A percentile compares a stretch with the other conserved stretches of the same genome.
Evolutionary conservation across 352 stramenopile genomes (phyloP).

Genomic region (Hyaloperonospora arabidopsidis): DNA sequence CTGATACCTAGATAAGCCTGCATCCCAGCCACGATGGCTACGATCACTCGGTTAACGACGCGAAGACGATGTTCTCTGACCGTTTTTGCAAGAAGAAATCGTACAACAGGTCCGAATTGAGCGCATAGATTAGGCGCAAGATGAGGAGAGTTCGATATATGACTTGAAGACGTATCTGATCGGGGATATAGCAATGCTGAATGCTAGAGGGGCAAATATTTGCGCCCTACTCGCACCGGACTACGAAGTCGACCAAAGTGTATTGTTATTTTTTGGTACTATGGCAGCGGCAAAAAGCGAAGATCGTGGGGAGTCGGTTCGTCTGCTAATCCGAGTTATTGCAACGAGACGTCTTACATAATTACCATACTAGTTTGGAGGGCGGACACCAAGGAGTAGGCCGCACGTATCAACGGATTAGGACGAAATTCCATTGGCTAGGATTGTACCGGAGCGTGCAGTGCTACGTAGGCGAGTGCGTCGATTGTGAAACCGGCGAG

Average conservation of each 20-base stretch:
- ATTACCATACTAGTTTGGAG: too few relatives aligned
- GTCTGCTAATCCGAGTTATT: background rate
- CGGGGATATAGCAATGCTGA: background rate
- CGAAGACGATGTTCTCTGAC: background rate
- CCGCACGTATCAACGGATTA: too few relatives aligned
- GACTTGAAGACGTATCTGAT: background rate
- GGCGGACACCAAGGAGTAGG: too few relatives aligned
- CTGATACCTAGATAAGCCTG: too few relatives aligned
- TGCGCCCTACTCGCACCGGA: background rate
- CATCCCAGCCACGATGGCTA: too few relatives aligned
- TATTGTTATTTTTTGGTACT: background rate
- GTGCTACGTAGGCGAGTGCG: background rate
- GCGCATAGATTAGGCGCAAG: background rate
- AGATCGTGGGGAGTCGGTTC: background rate
- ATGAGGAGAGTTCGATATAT: background rate
- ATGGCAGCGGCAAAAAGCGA: background rate
- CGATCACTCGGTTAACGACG: too few relatives aligned
- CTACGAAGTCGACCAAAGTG: background rate
- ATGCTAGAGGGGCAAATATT: background rate
- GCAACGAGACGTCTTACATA: background rate
- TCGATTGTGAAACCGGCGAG: background rate
- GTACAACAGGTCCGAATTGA: background rate
- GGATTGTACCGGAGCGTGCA: background rate
- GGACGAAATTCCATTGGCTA: background rate
- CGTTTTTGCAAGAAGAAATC: background rate